These are phyloP conservation scores for Fusarium luffae DNA, from an alignment of 2,329 filamentous ascomycete genomes.

Conservation along the genomic window DNA sequence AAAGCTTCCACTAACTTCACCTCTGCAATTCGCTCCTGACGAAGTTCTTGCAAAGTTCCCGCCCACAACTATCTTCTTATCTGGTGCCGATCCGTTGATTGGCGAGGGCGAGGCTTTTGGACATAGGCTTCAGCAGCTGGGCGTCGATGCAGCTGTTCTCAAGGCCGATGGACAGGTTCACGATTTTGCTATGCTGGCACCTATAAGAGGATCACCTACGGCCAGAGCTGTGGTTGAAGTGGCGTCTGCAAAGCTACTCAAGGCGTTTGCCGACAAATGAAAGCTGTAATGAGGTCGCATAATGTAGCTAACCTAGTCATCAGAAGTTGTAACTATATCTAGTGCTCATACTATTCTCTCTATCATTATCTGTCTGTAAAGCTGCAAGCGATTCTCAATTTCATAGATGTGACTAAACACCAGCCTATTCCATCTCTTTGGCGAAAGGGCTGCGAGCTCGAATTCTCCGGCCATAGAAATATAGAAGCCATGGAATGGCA, in stretches of 20 bases:
- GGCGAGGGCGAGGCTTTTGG: constrained; percentile 23
- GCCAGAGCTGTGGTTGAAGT: constrained; percentile 23
- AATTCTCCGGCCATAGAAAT: constrained; percentile 72
- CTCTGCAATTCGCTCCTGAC: not conserved
- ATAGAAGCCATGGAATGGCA: constrained; percentile 73
- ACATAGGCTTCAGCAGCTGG: constrained; percentile 11
- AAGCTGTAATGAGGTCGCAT: not conserved
- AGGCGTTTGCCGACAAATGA: not conserved
- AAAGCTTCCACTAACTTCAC: constrained; percentile 22
- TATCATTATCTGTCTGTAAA: not conserved
- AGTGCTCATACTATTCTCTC: not conserved
- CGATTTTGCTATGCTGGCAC: constrained; percentile 20
- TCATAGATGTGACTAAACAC: not conserved
- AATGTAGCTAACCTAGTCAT: not conserved
- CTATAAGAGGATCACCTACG: constrained; percentile 6
- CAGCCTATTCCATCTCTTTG: constrained; percentile 7
- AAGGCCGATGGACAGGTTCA: constrained; percentile 28
- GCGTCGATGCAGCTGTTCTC: constrained; percentile 4
- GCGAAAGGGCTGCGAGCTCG: constrained; percentile 72
- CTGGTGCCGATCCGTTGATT: constrained; percentile 16
- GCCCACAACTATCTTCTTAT: constrained; percentile 11
- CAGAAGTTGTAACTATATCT: not conserved
- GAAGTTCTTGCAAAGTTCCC: constrained; percentile 26
- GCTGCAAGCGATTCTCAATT: not conserved
- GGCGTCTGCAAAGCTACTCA: constrained; percentile 4